Conservation (phyloP, 345 rosid species). For the Nephelium lappaceum region DNA sequence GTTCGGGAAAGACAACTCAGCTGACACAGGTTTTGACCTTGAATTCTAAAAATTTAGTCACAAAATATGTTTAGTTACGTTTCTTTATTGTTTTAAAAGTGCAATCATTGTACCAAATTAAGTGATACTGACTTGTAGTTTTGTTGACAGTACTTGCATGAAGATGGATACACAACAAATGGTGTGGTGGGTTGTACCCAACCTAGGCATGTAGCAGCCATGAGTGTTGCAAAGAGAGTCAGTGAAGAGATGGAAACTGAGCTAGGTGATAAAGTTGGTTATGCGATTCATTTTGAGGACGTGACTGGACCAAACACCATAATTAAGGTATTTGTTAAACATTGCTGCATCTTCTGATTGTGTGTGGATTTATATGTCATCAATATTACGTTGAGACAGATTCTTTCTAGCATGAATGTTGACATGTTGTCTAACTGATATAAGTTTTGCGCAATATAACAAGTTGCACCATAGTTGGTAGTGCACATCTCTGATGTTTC, state of each 20-base stretch:
- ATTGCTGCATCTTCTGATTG: background rate
- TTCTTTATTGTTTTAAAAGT: background rate
- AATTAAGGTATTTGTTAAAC: conserved; percentile 61
- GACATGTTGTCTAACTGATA: background rate
- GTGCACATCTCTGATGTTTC: background rate
- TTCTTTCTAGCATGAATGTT: background rate
- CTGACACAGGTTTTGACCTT: conserved; percentile 74
- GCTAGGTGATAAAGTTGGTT: conserved; percentile 87
- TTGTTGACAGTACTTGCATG: conserved; percentile 74
- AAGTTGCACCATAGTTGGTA: background rate
- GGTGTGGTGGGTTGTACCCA: conserved; percentile 96
- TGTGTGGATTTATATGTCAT: background rate
- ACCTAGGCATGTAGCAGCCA: conserved; percentile 99
- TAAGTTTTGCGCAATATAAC: background rate
- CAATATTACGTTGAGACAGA: background rate
- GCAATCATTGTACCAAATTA: background rate
- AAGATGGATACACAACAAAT: conserved; percentile 76
- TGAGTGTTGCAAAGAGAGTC: conserved; percentile 99
- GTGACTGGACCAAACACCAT: conserved; percentile 90
- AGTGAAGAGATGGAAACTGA: conserved; percentile 99
- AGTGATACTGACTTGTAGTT: conserved; percentile 11
- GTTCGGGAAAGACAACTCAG: conserved; percentile 98
- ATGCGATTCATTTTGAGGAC: conserved; percentile 97
- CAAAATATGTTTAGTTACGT: background rate
- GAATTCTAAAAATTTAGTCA: background rate